Evolutionary conservation across 164 flowering plant genomes (phyloP), one percentile per base, ranked within the genome.

Genomic region (Saururus chinensis): DNA sequence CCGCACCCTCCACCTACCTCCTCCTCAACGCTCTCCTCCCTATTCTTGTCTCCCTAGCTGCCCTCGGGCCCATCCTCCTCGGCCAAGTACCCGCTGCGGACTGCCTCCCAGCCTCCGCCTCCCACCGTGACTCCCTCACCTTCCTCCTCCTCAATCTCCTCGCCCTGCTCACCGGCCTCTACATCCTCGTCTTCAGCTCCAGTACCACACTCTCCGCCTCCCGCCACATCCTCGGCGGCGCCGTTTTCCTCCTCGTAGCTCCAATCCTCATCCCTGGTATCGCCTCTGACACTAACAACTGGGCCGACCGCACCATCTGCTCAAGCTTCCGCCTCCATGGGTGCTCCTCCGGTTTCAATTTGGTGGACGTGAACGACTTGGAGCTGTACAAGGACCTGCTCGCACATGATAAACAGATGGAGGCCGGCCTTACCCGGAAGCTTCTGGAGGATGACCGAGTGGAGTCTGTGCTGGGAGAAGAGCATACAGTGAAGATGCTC

Each of bases 261-360:
- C 98, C 98, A 0, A 49, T 86, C 12, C 72, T 72, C n/a, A 70
- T 89, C 55, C 98, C 98, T 0, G 96, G 97, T 4, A 66, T 85
- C 60, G 79, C 82, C 22, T 78, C 75, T 56, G 92, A 90, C 0
- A 68, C 84, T 21, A 68, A 84, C 22, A 71, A 71, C 0, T 85
- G 97, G 92, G 80, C 85, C 57, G 68, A 60, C 10, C 71, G 66
- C 9, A 76, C 72, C 0, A 64, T 92, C 24, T 73, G 81, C 60
- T 67, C 86, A 0, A 82, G 88, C 63, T 75, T 89, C 64, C 69
- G 61, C 7, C 58, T 82, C 5, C 67, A 76, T 6, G 84, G 82
- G 6, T 30, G 37, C 37, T 30, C 37, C 45, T 82, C 96, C 0
- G 72, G 81, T 11, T 87, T 87, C 71, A 71, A 82, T 66, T 87